Conservation (phyloP, 2,329 filamentous ascomycete species). For the Thielaviopsis ethacetica region DNA sequence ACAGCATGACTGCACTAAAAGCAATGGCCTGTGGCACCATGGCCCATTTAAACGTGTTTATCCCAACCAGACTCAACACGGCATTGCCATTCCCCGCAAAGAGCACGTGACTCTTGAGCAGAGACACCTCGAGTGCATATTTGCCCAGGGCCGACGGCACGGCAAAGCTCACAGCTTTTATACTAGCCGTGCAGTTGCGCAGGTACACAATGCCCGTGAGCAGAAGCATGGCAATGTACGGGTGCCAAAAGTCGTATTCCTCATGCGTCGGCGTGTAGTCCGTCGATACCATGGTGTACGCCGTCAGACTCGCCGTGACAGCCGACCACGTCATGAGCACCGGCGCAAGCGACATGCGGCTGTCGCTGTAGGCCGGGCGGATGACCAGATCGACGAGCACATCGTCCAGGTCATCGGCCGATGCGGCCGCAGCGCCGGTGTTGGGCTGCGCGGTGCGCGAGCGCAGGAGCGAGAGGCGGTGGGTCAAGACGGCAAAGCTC, state of each 20-base stretch:
- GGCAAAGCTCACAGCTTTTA: constrained; percentile 5
- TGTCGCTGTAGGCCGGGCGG: background rate
- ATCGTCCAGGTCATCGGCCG: constrained; percentile 6
- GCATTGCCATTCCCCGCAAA: constrained; percentile 23
- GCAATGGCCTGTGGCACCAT: background rate
- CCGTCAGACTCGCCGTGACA: constrained; percentile 1
- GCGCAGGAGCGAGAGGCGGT: background rate
- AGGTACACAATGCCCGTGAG: constrained; percentile 35
- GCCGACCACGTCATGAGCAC: background rate
- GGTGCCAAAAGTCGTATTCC: constrained; percentile 33
- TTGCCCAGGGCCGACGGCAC: constrained; percentile 26
- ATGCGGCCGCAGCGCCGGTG: background rate
- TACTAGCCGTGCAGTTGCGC: constrained; percentile 25
- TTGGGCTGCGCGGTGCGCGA: constrained; percentile 1
- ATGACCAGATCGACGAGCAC: constrained; percentile 6
- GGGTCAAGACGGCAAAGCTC: background rate
- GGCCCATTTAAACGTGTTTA: background rate
- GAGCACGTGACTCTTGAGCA: constrained; percentile 46
- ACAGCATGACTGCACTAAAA: background rate
- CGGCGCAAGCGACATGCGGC: constrained; percentile 13
- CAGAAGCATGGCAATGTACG: constrained; percentile 33
- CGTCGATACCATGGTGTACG: constrained; percentile 18
- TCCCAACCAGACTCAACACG: constrained; percentile 1
- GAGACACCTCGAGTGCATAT: constrained; percentile 41
- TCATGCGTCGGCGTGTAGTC: constrained; percentile 18